These are phyloP conservation scores for Oropetium thomaeum DNA, from an alignment of 176 grass and related monocot genomes.

Conservation along the genomic window DNA sequence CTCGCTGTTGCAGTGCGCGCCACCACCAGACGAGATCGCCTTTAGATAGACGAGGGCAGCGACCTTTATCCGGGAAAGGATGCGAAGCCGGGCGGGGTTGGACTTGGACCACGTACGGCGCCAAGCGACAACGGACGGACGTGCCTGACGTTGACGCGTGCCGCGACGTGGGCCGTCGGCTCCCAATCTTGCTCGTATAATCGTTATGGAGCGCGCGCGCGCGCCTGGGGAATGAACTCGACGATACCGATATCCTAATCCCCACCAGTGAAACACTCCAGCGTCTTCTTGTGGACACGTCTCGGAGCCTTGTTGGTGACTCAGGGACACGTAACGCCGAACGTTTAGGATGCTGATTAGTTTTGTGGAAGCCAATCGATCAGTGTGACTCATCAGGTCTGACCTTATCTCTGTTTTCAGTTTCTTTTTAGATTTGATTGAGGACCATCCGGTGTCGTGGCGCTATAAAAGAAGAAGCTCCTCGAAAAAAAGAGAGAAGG, in stretches of 20 bases:
- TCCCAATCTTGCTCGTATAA: neutral
- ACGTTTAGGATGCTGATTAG: neutral
- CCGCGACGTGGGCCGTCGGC: neutral
- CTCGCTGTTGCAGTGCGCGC: neutral
- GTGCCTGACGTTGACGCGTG: neutral
- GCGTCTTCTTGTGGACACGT: neutral
- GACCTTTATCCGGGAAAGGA: neutral
- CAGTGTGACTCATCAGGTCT: neutral
- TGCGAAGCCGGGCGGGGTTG: neutral
- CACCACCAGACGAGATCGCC: neutral
- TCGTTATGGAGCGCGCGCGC: too few species aligned
- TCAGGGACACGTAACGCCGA: slow-evolving; percentile 7
- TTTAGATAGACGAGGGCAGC: neutral
- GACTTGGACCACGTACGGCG: neutral
- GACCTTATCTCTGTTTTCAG: too few species aligned
- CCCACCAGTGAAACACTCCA: neutral
- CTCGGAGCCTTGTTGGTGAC: neutral
- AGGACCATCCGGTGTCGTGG: neutral
- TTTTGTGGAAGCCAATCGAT: neutral
- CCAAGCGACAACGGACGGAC: neutral
- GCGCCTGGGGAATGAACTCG: neutral
- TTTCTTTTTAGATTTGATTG: neutral
- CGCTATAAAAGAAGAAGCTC: neutral
- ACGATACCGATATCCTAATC: neutral
- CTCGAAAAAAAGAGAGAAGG: too few species aligned